Percentiles rank a stretch among this genome's conserved stretches.
phyloP scores from a whole-genome alignment of 225 moss, liverwort and hornwort species.

The Neckera pumila region DNA sequence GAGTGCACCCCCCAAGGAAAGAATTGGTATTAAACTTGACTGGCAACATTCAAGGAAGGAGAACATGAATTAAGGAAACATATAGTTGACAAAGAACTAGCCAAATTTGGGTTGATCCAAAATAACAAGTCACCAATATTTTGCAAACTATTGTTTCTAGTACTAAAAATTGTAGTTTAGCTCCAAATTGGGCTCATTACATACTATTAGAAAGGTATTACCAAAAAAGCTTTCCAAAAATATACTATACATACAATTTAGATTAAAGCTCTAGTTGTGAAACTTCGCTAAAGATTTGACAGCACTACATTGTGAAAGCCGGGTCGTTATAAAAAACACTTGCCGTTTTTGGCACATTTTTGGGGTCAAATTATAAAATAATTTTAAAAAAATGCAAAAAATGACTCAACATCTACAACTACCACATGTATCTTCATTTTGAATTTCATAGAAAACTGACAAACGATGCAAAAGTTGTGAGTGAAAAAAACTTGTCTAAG shows the following conservation, averaged over 20 bases:
- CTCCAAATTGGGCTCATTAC: background rate
- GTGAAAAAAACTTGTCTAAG: too few relatives aligned
- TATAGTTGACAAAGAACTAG: background rate
- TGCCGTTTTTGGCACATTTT: too few relatives aligned
- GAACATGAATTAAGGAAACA: too few relatives aligned
- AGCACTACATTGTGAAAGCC: background rate
- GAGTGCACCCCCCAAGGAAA: too few relatives aligned
- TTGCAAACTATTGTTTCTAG: accelerated
- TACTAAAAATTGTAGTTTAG: background rate
- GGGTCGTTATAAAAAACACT: too few relatives aligned
- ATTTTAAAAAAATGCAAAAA: too few relatives aligned
- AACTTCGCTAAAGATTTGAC: background rate
- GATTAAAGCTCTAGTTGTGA: background rate
- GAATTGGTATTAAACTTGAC: accelerated
- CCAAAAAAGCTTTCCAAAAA: background rate
- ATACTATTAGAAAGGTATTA: background rate
- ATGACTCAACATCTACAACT: too few relatives aligned
- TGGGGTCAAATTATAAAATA: too few relatives aligned
- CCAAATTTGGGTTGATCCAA: accelerated
- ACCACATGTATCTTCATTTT: too few relatives aligned
- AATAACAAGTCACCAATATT: background rate
- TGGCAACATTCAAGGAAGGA: accelerated
- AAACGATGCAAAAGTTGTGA: too few relatives aligned
- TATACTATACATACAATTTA: background rate
- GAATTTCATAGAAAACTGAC: too few relatives aligned